Evolutionary conservation across 2,329 filamentous ascomycete genomes (phyloP), one percentile per base, ranked within the genome.

Genomic region (Pseudonectria buxi): DNA sequence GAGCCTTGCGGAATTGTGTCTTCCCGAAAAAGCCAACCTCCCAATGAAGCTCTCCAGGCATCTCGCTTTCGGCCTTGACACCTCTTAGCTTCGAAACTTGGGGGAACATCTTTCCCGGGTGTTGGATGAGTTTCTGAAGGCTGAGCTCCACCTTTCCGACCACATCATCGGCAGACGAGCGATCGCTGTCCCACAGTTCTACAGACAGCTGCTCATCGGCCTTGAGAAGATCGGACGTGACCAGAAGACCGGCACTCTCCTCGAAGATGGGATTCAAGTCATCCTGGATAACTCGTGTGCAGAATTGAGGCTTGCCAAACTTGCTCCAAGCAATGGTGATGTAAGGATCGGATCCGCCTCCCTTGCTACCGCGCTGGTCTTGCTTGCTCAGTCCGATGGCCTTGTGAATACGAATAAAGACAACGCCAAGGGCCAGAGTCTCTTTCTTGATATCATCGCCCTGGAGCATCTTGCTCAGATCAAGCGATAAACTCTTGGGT

Each of bases 301-400:
- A 95, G 62, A 95, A 96, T 76, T 95, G 94, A 2, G 90, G 90
- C 64, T 98, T 98, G 37, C 85, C 86, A 50, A 95, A 96, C 60
- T 96, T 95, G 53, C 86, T 94, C 68, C 94, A 96, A 27, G 85
- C 83, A 25, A 96, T 73, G 24, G 90, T 95, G 56, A 96, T 94
- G 59, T 96, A 96, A 0, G 90, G 88, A 50, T 98, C 92, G 33
- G 86, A 94, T 29, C 90, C 90, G 24, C 92, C 90, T 13, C 87
- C 84, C 34, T 82, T 74, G 52, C 81, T 89, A 27, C 88, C 89
- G 39, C 86, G 80, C 31, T 67, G 64, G 56, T 98, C 92, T 56
- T 95, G 90, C 63, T 95, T 95, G 68, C 86, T 94, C 39, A 98
- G 72, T 0, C 84, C 88, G 14, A 78, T 70, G 10, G 90, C 92